phyloP scores from a whole-genome alignment of 1,284 basidiomycete species.

The Fistulinella cinereoalba region DNA sequence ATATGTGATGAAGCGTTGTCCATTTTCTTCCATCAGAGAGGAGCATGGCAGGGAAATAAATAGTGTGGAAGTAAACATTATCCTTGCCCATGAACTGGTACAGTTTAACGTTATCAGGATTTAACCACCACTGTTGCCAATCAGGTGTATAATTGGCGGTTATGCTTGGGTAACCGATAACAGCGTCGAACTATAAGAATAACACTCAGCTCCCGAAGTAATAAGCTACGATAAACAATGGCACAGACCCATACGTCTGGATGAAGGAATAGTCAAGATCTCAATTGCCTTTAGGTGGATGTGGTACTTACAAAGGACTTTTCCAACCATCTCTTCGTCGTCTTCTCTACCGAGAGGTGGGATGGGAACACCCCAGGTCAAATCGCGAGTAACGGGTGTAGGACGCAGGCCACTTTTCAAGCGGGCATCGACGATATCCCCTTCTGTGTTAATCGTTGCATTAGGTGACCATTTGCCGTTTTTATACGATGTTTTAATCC shows the following conservation, averaged over 20 bases:
- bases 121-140: slow-evolving; percentile 98
- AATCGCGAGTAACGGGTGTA: slow-evolving; percentile 90
- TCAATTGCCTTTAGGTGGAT: not conserved
- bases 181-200: slow-evolving; percentile 83
- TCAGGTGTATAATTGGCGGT: slow-evolving; percentile 93
- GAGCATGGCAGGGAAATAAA: slow-evolving; percentile 92
- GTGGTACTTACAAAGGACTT: slow-evolving; percentile 84
- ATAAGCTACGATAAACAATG: not conserved
- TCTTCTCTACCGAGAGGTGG: slow-evolving; percentile 72
- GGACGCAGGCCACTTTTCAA: slow-evolving; percentile 86
- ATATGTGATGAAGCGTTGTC: slow-evolving; percentile 95
- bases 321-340: slow-evolving; percentile 83
- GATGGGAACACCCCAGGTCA: slow-evolving; percentile 96
- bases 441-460: slow-evolving; percentile 83
- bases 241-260: slow-evolving; percentile 79
- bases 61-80: slow-evolving; percentile 97
- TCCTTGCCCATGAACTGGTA: slow-evolving; percentile 99
- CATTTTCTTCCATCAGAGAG: slow-evolving; percentile 89
- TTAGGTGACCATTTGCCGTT: slow-evolving; percentile 92
- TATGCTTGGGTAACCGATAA: slow-evolving; percentile 97
- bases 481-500: slow-evolving; percentile 81
- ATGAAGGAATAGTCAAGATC: slow-evolving; percentile 8
- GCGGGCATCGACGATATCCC: slow-evolving; percentile 88
- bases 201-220: slow-evolving; percentile 9
- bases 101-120: slow-evolving; percentile 86